phyloP scores from a whole-genome alignment of 257 asterid genomes.

The Dorcoceras hygrometricum region DNA sequence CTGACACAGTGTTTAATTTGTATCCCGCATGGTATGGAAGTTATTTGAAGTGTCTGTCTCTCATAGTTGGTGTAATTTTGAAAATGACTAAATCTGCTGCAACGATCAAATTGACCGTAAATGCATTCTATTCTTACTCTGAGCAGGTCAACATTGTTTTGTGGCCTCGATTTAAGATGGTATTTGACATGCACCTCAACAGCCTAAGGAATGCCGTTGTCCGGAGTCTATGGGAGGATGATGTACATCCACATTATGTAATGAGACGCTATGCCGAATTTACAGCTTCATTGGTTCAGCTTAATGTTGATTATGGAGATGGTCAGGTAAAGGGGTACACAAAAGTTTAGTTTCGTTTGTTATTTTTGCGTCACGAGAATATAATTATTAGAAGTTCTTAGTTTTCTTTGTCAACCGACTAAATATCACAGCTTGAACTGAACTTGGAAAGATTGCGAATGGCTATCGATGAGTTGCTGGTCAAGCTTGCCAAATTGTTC shows the following conservation, averaged over 20 bases:
- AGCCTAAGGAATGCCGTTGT: slow-evolving; percentile 87
- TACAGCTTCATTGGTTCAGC: slow-evolving; percentile 89
- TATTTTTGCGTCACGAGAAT: not conserved
- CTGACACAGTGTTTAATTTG: not conserved
- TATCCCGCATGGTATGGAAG: not conserved
- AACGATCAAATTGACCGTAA: slow-evolving; percentile 7
- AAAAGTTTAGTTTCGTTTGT: slow-evolving; percentile 1
- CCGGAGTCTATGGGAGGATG: slow-evolving; percentile 92
- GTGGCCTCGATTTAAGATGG: slow-evolving; percentile 99
- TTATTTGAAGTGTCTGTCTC: slow-evolving; percentile 1
- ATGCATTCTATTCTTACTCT: slow-evolving; percentile 27
- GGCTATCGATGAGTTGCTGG: slow-evolving; percentile 91
- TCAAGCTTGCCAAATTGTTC: slow-evolving; percentile 80
- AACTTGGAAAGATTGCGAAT: slow-evolving; percentile 93
- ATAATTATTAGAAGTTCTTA: slow-evolving; percentile 6
- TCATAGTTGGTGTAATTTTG: slow-evolving; percentile 9
- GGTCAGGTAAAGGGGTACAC: slow-evolving; percentile 73
- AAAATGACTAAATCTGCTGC: not conserved
- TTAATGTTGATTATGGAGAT: slow-evolving; percentile 90
- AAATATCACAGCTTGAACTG: slow-evolving; percentile 71
- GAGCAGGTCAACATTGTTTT: slow-evolving; percentile 86
- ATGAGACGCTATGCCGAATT: slow-evolving; percentile 99
- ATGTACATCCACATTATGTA: slow-evolving; percentile 97
- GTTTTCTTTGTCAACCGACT: slow-evolving; percentile 23
- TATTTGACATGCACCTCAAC: slow-evolving; percentile 93